Evolutionary conservation across 2,329 filamentous ascomycete genomes (phyloP), one percentile per base, ranked within the genome.

Genomic region (Ceratocystis ficicola): DNA sequence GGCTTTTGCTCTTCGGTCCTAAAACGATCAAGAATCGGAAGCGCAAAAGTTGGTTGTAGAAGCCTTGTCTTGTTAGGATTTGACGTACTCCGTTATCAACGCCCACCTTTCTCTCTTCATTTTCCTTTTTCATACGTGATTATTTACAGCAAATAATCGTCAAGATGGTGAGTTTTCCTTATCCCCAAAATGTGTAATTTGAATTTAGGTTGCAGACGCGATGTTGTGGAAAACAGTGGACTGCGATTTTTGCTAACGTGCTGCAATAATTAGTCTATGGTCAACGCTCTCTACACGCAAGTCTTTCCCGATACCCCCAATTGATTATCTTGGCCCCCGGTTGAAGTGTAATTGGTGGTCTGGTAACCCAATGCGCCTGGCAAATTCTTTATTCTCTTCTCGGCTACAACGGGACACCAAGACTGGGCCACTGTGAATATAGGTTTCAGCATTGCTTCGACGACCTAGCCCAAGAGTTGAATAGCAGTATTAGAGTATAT

Each of bases 201-300:
- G 52, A 52, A 25, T 8, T 52, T 20, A 8, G 8, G 6, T 36
- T 65, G 22, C 22, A 22, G 22, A 20, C 32, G 64, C 41, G 17
- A 15, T 41, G 55, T 6, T 8, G 1, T 25, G 5, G 20, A 17
- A 50, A 50, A 30, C n/a, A 63, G 15, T 20, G 25, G 20, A 41
- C 28, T 52, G 28, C n/a, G 57, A 25, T 2, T 36, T 20, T 65
- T 59, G 30, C 64, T 65, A 52, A 65, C 44, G n/a, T 65, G 22
- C 68, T 66, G 62, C 46, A 48, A 62, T 41, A 36, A 46, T 8
- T 72, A 79, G 76, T 73, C 75, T 69, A 68, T 72, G 73, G 74
- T 76, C 74, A 73, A 72, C 74, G 72, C 77, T 73, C 72, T 90
- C 74, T 85, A 85, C 81, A 82, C 83, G 82, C 80, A 81, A 77